Evolutionary conservation across 345 rosid species (phyloP).

Genomic region (Acer campestre): DNA sequence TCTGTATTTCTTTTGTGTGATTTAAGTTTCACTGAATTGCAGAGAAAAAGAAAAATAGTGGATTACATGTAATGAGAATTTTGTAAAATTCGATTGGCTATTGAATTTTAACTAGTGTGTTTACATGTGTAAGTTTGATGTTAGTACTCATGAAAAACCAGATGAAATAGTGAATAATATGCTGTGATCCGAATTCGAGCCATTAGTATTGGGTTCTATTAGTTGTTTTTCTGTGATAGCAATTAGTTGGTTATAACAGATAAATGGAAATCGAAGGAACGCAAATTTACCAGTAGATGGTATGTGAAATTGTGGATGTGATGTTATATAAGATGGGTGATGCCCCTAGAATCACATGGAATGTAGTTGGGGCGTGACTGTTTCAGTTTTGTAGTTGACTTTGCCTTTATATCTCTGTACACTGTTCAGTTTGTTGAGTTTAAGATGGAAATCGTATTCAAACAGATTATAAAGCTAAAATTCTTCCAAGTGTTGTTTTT

Average conservation of each 20-base stretch:
- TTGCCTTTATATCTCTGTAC: not conserved
- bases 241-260: not conserved
- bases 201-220: not conserved
- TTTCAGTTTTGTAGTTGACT: not conserved
- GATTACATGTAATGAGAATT: not conserved
- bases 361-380: not conserved
- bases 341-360: not conserved
- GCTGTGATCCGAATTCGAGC: not conserved
- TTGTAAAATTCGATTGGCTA: not conserved
- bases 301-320: too few relatives aligned
- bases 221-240: not conserved
- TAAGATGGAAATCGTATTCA: not conserved
- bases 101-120: not conserved
- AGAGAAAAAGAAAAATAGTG: not conserved
- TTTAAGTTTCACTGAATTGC: not conserved
- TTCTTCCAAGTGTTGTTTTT: not conserved
- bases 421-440: not conserved
- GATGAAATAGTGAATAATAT: not conserved
- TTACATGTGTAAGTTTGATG: constrained; percentile 1
- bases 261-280: too few relatives aligned
- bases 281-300: too few relatives aligned
- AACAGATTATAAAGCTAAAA: not conserved
- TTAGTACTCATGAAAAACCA: not conserved
- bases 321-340: not conserved
- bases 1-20: not conserved